Conservation (phyloP, 2,329 filamentous ascomycete species). For the Nemania serpens region DNA sequence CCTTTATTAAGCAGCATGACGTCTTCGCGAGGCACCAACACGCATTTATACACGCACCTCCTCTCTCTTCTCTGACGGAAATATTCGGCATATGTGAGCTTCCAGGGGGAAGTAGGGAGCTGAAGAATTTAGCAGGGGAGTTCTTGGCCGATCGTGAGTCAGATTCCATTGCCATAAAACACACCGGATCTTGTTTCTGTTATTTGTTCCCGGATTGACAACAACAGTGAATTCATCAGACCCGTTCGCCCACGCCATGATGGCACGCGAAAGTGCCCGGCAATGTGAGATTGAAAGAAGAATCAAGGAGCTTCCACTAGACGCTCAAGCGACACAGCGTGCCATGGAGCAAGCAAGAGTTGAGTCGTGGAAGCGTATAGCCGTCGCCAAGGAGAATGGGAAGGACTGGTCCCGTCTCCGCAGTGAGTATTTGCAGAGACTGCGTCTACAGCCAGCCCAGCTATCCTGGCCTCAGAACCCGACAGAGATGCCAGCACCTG, state of each 20-base stretch:
- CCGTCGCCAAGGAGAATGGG: neutral
- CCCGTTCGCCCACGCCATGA: constrained; percentile 6
- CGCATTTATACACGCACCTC: neutral
- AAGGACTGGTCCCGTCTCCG: neutral
- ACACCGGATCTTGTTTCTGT: no score
- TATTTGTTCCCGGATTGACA: no score
- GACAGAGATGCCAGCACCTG: no score
- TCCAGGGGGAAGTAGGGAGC: neutral
- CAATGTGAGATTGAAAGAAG: neutral
- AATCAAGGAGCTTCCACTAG: neutral
- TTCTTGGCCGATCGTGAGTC: constrained; percentile 7
- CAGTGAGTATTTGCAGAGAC: neutral
- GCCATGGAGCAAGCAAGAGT: neutral
- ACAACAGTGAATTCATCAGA: neutral
- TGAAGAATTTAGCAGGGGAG: neutral
- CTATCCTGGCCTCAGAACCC: neutral
- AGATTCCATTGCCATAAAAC: neutral
- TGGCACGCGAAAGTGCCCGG: constrained; percentile 1
- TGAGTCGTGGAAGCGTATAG: neutral
- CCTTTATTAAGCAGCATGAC: constrained; percentile 9
- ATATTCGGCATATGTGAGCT: constrained; percentile 13
- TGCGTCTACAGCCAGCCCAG: neutral
- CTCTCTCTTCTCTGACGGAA: neutral
- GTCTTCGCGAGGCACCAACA: constrained; percentile 3
- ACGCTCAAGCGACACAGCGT: neutral